Percentiles rank a stretch among this genome's conserved stretches.
phyloP scores from a whole-genome alignment of 1,284 basidiomycete species.

The Ustilago bromivora region DNA sequence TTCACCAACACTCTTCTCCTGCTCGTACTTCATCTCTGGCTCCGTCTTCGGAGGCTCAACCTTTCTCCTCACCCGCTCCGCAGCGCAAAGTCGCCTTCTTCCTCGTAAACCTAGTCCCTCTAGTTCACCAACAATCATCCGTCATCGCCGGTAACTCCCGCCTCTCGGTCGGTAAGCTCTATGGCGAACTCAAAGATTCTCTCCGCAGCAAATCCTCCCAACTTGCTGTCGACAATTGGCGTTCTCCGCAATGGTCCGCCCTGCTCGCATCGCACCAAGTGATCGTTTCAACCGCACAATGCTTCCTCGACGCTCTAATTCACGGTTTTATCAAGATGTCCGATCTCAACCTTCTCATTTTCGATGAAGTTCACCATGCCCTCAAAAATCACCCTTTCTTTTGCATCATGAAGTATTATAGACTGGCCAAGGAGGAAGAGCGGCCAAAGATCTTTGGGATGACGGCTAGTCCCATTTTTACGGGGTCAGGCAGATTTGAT shows the following conservation, averaged over 20 bases:
- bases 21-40: neutral
- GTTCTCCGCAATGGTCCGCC: constrained; percentile 35
- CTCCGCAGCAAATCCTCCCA: constrained; percentile 17
- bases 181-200: constrained; percentile 44
- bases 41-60: neutral
- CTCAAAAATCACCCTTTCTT: constrained; percentile 48
- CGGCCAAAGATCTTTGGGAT: constrained; percentile 62
- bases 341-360: constrained; percentile 54
- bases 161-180: constrained; percentile 46
- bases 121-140: constrained; percentile 57
- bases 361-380: constrained; percentile 61
- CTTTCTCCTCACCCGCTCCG: neutral
- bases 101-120: constrained; percentile 56
- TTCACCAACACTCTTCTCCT: constrained; percentile 16
- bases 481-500: constrained; percentile 16
- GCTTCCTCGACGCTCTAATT: constrained; percentile 53
- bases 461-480: constrained; percentile 58
- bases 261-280: constrained; percentile 46
- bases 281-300: constrained; percentile 56
- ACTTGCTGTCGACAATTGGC: constrained; percentile 32
- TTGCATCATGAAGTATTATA: constrained; percentile 60
- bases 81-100: constrained; percentile 41
- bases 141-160: constrained; percentile 53
- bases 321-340: constrained; percentile 54
- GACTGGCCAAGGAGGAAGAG: constrained; percentile 10